Base-by-base conservation (phyloP, 202 grass and related monocot species). In the Tripidium arundinaceum region DNA sequence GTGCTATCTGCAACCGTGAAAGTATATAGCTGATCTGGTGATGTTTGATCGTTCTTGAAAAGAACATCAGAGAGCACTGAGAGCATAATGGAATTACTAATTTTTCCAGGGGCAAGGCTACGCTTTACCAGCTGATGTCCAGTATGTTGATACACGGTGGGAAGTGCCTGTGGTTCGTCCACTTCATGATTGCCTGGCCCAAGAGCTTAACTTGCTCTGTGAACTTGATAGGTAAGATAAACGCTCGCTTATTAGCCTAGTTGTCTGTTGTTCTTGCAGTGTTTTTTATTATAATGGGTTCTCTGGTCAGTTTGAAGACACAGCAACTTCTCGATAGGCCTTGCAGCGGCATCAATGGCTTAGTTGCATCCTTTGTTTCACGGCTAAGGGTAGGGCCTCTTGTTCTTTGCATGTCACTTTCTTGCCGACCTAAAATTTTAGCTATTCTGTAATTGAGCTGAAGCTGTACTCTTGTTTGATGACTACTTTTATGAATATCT, bases 61-160 rank as follows among this genome's bases (percentile, higher is more conserved):
- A 37, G 28, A 75, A 60, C 36, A 25, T 65, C 7, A 82, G 13
- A 39, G 11, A 22, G 68, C 16, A 25, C 8, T 29, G n/a, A 55
- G 10, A 62, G 24, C 40, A 69, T 69, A 18, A 14, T 9, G n/a
- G 36, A 52, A 60, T 82, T 88, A n/a, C 3, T 61, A 76, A 72
- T 65, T 72, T 90, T 3, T 14, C 15, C 68, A 99, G 93, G 97
- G 97, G 22, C 92, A 93, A 87, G 97, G 97, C 41, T 96, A 93
- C 49, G 91, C 97, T 81, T 91, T 99, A 83, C 90, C 97, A 43
- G 97, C 87, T 83, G 92, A 99, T 88, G 85, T 99, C 77, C 97
- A 99, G 46, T 99, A 93, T 85, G 85, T 99, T 72, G 93, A 93
- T 84, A 86, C 90, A 69, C 84, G 90, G 66, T 87, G 85, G 88